A percentile compares a stretch with the other conserved stretches of the same genome.
These are phyloP conservation scores for Datisca glomerata DNA, from an alignment of 306 rosid genomes.

Conservation along the genomic window DNA sequence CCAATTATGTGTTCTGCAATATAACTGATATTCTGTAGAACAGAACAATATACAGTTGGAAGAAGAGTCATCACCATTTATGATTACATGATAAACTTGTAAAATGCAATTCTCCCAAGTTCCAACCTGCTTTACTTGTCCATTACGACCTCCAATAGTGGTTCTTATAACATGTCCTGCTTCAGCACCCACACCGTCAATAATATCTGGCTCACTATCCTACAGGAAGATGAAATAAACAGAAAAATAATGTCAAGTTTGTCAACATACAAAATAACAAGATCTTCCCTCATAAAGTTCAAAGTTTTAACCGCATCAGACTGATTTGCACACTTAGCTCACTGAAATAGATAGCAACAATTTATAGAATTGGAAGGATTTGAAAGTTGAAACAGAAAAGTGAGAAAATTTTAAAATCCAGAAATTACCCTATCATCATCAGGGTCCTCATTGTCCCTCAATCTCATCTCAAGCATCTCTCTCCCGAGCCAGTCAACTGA, in stretches of 20 bases:
- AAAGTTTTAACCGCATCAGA: neutral
- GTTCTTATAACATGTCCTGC: slow-evolving; percentile 89
- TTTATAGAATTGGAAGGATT: slow-evolving; percentile 6
- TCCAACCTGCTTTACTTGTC: slow-evolving; percentile 96
- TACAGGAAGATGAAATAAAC: slow-evolving; percentile 25
- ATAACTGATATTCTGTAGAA: slow-evolving; percentile 60
- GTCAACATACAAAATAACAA: slow-evolving; percentile 3
- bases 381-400: neutral
- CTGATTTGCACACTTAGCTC: neutral
- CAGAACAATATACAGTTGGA: slow-evolving; percentile 9
- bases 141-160: slow-evolving; percentile 67
- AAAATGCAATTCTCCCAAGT: slow-evolving; percentile 2
- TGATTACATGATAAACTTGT: slow-evolving; percentile 5
- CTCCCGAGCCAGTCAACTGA: slow-evolving; percentile 98
- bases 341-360: neutral
- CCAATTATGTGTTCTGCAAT: slow-evolving; percentile 91
- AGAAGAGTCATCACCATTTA: slow-evolving; percentile 7
- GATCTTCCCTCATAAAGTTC: neutral
- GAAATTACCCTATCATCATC: slow-evolving; percentile 55
- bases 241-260: slow-evolving; percentile 11
- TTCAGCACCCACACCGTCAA: slow-evolving; percentile 89
- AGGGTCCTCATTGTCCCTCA: slow-evolving; percentile 48
- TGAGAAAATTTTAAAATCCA: neutral
- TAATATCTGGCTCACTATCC: slow-evolving; percentile 85
- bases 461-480: slow-evolving; percentile 92